Conservation (phyloP, 2,329 filamentous ascomycete species). For the Rhynchosporium agropyri region DNA sequence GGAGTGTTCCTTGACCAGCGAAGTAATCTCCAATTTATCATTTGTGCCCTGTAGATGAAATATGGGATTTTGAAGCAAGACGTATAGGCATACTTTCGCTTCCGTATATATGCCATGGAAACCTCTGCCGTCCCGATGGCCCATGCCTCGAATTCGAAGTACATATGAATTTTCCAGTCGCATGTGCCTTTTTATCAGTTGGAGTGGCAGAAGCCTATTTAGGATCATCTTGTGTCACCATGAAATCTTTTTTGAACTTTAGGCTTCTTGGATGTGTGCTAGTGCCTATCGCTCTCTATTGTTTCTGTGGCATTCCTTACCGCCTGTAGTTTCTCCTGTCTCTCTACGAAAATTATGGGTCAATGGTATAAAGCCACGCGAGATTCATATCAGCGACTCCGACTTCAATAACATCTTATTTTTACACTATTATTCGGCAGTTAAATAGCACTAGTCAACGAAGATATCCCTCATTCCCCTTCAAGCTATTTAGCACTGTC, state of each 20-base stretch:
- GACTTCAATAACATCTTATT: background rate
- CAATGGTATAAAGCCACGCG: background rate
- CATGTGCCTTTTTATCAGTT: background rate
- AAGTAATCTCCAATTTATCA: background rate
- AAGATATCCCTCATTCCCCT: background rate
- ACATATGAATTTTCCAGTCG: background rate
- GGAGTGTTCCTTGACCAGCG: background rate
- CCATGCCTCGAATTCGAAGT: background rate
- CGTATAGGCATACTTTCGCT: background rate
- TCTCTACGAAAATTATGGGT: constrained; percentile 27
- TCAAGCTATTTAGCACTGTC: background rate
- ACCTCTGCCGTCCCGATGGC: background rate
- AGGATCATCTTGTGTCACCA: background rate
- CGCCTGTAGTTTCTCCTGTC: constrained; percentile 8
- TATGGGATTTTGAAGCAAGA: background rate
- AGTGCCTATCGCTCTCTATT: background rate
- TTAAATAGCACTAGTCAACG: constrained; percentile 1
- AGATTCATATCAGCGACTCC: background rate
- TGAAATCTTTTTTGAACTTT: background rate
- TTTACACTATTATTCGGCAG: background rate
- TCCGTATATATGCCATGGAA: background rate
- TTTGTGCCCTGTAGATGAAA: background rate
- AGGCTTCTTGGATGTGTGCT: background rate
- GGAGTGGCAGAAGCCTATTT: background rate
- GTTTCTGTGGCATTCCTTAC: background rate